Conservation (phyloP, 2,329 filamentous ascomycete genomes). For the Aureobasidium leucospermi region DNA sequence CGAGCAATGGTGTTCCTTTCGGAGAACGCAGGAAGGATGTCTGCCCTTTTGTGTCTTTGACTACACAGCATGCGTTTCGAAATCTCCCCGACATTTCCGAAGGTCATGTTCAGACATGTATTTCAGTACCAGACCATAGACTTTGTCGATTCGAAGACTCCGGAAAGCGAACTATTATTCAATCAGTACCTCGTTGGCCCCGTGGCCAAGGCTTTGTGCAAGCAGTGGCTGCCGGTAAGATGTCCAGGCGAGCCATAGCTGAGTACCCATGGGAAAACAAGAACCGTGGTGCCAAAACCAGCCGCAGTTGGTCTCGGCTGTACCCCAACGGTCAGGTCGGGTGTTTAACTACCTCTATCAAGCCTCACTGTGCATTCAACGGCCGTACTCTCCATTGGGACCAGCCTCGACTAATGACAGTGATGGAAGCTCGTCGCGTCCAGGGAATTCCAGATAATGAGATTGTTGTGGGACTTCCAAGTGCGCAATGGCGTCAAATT, state of each 20-base stretch:
- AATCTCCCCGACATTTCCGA: constrained; percentile 60
- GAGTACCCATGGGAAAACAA: constrained; percentile 11
- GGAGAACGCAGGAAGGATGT: constrained; percentile 43
- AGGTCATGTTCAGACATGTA: constrained; percentile 53
- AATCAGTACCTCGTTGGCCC: constrained; percentile 52
- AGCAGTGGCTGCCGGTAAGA: constrained; percentile 16
- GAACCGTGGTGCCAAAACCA: constrained; percentile 29
- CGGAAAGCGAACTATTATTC: constrained; percentile 40
- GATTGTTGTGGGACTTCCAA: constrained; percentile 53
- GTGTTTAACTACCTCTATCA: constrained; percentile 54
- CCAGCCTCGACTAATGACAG: constrained; percentile 52
- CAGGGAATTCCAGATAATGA: constrained; percentile 67
- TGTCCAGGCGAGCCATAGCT: constrained; percentile 11
- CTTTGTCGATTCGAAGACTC: constrained; percentile 36
- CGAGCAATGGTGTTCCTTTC: constrained; percentile 55
- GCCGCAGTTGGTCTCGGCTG: constrained; percentile 45
- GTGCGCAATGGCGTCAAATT: constrained; percentile 57
- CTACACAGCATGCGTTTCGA: constrained; percentile 44
- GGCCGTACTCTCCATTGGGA: constrained; percentile 58
- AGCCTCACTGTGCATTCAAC: constrained; percentile 47
- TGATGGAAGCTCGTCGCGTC: constrained; percentile 61
- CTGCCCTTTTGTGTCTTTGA: constrained; percentile 55
- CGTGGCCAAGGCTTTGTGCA: constrained; percentile 25
- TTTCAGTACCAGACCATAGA: constrained; percentile 62
- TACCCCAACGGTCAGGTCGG: constrained; percentile 47